Evolutionary conservation across 345 rosid species (phyloP), one percentile per base, ranked within the genome.

Genomic region (Combretum micranthum): DNA sequence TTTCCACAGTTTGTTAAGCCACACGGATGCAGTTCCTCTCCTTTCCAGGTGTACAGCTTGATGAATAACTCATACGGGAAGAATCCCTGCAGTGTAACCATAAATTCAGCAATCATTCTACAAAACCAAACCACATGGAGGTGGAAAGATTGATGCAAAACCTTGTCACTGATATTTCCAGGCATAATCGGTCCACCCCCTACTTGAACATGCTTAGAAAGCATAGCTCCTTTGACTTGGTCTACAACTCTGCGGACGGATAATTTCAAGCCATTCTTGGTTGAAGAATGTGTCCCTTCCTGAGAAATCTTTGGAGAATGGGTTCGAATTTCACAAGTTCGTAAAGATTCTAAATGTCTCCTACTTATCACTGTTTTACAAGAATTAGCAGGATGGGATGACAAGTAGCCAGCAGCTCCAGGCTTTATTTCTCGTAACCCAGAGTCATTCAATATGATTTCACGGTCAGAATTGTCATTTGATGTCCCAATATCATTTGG

Each of bases 1-100:
- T 90, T 94, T n/a, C 97, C 96, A 63, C 92, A 81, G 59, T 94
- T 94, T 64, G 74, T 71, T 55, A 94, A 86, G 46, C 99, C 99
- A 73, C 83, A 80, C 11, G 99, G 99, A 66, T 64, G 79, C 61
- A 90, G 68, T 66, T 85, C 91, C 55, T 58, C 75, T 68, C 85
- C 85, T 68, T 75, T 83, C 65, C 71, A 72, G 45, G 63, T 67
- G 69, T 90, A 90, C 46, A 94, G 73, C 71, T 81, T 80, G 47
- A 77, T 73, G 83, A 94, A 94, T 20, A 69, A 72, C 56, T 90
- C 90, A 54, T 87, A 94, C 32, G 87, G 63, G 72, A 90, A 85
- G 55, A 85, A 70, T 12, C 77, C 87, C 99, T 94, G 81, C 55
- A 74, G 67, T 59, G 53, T 16, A 20, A 13, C 47, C 9, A 6